Conservation (phyloP, 345 rosid genomes). For the Sisymbrium irio region DNA sequence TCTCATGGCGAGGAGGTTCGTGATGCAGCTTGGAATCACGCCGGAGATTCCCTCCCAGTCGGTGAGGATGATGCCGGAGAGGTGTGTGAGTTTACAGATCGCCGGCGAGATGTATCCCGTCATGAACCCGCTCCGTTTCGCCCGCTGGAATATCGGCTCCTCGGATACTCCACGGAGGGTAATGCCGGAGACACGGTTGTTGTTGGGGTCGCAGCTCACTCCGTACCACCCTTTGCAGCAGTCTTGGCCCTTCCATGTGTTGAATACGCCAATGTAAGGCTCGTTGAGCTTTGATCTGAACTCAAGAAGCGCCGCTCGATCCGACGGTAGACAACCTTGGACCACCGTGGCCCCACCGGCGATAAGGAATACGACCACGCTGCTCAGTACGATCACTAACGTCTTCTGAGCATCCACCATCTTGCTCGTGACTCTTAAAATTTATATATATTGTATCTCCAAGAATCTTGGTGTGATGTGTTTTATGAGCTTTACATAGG, state of each 20-base stretch:
- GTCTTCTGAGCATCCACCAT: slow-evolving; percentile 1
- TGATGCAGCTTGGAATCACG: slow-evolving; percentile 55
- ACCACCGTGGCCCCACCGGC: slow-evolving; percentile 31
- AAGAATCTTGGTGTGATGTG: slow-evolving; percentile 9
- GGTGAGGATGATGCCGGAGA: slow-evolving; percentile 56
- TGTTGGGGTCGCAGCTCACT: slow-evolving; percentile 63
- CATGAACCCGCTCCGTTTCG: slow-evolving; percentile 73
- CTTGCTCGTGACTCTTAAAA: not conserved
- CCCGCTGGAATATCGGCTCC: slow-evolving; percentile 65
- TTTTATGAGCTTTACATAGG: slow-evolving; percentile 23
- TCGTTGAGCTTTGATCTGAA: slow-evolving; percentile 61
- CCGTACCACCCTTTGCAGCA: slow-evolving; percentile 81
- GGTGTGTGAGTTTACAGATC: slow-evolving; percentile 55
- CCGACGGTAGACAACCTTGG: slow-evolving; percentile 49
- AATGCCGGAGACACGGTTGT: slow-evolving; percentile 56
- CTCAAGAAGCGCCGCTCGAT: slow-evolving; percentile 51
- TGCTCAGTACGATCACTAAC: not conserved
- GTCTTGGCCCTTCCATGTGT: slow-evolving; percentile 62
- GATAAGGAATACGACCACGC: slow-evolving; percentile 21
- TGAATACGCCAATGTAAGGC: slow-evolving; percentile 72
- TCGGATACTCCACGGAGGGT: slow-evolving; percentile 83
- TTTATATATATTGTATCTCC: not conserved
- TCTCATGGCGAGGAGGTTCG: slow-evolving; percentile 48
- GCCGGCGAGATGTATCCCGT: slow-evolving; percentile 65
- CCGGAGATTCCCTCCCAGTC: slow-evolving; percentile 86